Conservation (phyloP, 306 rosid genomes). For the Acacia confusa region DNA sequence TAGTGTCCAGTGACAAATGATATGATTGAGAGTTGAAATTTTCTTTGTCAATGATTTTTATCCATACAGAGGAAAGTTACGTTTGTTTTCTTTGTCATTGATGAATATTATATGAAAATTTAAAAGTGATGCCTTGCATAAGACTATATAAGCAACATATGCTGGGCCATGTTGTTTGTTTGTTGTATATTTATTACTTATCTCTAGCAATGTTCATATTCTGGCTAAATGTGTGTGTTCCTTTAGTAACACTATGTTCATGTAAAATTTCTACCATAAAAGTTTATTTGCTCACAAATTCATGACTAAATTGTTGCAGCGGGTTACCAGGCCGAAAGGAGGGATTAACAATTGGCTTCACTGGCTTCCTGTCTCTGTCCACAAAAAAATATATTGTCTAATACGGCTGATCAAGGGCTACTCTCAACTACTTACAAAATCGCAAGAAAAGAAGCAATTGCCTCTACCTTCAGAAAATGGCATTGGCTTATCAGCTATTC, state of each 20-base stretch:
- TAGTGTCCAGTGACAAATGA: background rate
- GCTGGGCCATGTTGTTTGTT: background rate
- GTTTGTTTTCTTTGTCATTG: background rate
- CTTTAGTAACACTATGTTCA: background rate
- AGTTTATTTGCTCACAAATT: slow-evolving; percentile 19
- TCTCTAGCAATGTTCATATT: background rate
- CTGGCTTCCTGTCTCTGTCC: slow-evolving; percentile 89
- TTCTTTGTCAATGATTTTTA: background rate
- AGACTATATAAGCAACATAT: background rate
- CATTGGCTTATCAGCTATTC: slow-evolving; percentile 64
- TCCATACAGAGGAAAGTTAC: background rate
- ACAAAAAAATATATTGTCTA: slow-evolving; percentile 61
- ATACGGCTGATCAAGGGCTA: slow-evolving; percentile 45
- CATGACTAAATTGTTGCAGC: slow-evolving; percentile 48
- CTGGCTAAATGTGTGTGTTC: slow-evolving; percentile 10
- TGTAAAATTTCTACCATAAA: slow-evolving; percentile 2
- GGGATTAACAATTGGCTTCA: slow-evolving; percentile 86
- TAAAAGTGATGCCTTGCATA: background rate
- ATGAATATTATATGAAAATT: background rate
- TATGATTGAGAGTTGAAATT: background rate
- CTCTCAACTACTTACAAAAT: slow-evolving; percentile 42
- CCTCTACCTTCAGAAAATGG: slow-evolving; percentile 67
- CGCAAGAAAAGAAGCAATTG: slow-evolving; percentile 43
- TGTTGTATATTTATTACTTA: background rate
- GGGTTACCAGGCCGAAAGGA: slow-evolving; percentile 86